Evolutionary conservation across 2,329 filamentous ascomycete genomes (phyloP).

Genomic region (Scytalidium lignicola): DNA sequence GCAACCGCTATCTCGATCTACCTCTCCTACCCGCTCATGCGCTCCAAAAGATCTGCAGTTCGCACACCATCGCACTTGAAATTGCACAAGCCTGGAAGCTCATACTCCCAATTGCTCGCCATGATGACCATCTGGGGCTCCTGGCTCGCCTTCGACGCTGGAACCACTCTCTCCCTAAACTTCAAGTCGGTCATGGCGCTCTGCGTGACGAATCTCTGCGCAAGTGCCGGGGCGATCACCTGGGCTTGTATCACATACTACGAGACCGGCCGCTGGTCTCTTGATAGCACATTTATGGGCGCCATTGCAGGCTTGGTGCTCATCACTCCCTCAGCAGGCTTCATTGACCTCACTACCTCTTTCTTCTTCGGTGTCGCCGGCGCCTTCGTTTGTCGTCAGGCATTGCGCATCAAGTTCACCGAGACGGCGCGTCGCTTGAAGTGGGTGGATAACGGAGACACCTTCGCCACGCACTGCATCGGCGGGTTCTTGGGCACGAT

Average conservation of each 20-base stretch:
- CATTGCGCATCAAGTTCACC: slow-evolving; percentile 47
- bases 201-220: slow-evolving; percentile 82
- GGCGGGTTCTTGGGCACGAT: slow-evolving; percentile 46
- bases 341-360: slow-evolving; percentile 62
- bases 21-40: slow-evolving; percentile 63
- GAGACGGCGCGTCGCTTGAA: slow-evolving; percentile 38
- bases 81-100: slow-evolving; percentile 67
- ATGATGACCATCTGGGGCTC: slow-evolving; percentile 84
- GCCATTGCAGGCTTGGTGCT: slow-evolving; percentile 84
- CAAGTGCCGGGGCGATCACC: slow-evolving; percentile 42
- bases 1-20: slow-evolving; percentile 70
- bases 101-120: slow-evolving; percentile 67
- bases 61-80: slow-evolving; percentile 38
- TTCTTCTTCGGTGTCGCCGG: slow-evolving; percentile 54
- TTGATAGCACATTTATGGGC: slow-evolving; percentile 90
- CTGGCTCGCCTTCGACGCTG: slow-evolving; percentile 96
- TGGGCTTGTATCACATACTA: slow-evolving; percentile 49
- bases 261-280: slow-evolving; percentile 85
- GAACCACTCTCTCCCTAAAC: slow-evolving; percentile 75
- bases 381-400: slow-evolving; percentile 50
- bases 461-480: slow-evolving; percentile 49
- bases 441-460: slow-evolving; percentile 52
- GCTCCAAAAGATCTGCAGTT: slow-evolving; percentile 48
- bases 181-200: slow-evolving; percentile 85
- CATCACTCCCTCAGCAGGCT: slow-evolving; percentile 84